Base-by-base conservation (phyloP, 2,329 filamentous ascomycete species). In the Pseudopyrenochaeta lycopersici region DNA sequence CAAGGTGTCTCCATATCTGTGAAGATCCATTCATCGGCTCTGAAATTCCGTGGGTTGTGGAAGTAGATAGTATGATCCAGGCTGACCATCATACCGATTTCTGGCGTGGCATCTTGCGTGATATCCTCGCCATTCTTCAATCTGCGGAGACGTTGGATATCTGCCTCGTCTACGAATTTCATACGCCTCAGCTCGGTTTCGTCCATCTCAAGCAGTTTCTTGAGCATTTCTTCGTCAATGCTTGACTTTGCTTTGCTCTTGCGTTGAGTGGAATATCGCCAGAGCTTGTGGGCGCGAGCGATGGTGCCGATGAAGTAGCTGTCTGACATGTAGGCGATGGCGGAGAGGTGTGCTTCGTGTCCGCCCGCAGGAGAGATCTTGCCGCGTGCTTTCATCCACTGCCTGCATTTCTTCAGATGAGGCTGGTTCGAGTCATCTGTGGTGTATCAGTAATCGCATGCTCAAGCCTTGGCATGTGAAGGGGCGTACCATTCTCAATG, bases 221-320 rank as follows among this genome's bases (percentile, higher is more conserved):
- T 73, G 14, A 80, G 65, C n/a, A 77, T 64, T 17, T 79, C 71
- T 39, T 80, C 78, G 51, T 77, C 74, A 27, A 79, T 71, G 52
- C 64, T 75, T 18, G 72, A 72, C 58, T 74, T 74, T 14, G 66
- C 62, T 9, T 71, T 70, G 62, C 55, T 64, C 57, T 73, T 68
- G 56, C 74, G 69, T 3, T 56, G 81, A 11, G 79, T 83, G 1
- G 84, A 85, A 72, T 90, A 91, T 12, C 90, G 84, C 84, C 90
- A 93, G 31, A 97, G 82, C 51, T 86, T 84, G 76, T 97, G 93
- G 49, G 93, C 88, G 17, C 91, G 86, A 23, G 88, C 82, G 7
- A 97, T 86, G 1, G 93, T 97, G 33, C 91, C 93, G 74, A 98
- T 93, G 77, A 99, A 98, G 79, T 91, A 95, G 71, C 85, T 90